A percentile compares a stretch with the other conserved stretches of the same genome.
Conservation (phyloP, 1,139 yeast species). For the Suhomyces terraborum region DNA sequence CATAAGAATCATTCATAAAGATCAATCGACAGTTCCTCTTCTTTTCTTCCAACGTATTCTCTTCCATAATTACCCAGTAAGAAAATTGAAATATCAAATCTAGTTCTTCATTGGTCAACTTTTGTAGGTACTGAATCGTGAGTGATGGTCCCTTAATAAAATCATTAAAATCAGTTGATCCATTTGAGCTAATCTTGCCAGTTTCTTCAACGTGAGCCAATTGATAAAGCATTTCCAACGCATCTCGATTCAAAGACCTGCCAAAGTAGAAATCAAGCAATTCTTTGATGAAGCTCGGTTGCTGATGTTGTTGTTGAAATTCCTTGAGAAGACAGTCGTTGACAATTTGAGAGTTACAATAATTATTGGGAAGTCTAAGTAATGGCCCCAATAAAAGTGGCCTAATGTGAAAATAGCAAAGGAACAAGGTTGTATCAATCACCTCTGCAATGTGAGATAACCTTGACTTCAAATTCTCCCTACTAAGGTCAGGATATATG, state of each 20-base stretch:
- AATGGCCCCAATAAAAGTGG: constrained; percentile 83
- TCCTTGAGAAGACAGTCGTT: constrained; percentile 49
- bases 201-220: constrained; percentile 31
- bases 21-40: constrained; percentile 48
- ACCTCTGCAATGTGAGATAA: constrained; percentile 43
- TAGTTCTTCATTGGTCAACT: constrained; percentile 52
- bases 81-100: constrained; percentile 62
- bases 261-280: constrained; percentile 78
- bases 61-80: constrained; percentile 51
- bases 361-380: constrained; percentile 68
- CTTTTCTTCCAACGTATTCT: constrained; percentile 20
- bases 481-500: constrained; percentile 31
- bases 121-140: constrained; percentile 67
- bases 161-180: constrained; percentile 25
- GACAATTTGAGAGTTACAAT: constrained; percentile 69
- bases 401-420: constrained; percentile 66
- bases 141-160: constrained; percentile 47
- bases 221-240: constrained; percentile 59
- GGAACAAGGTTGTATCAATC: constrained; percentile 79
- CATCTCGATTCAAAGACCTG: constrained; percentile 62
- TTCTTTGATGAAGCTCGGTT: constrained; percentile 59
- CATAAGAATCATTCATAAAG: constrained; percentile 68
- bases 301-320: constrained; percentile 26
- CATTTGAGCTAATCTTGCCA: not conserved
- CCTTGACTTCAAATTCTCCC: constrained; percentile 14